Conservation (phyloP, 768 basidiomycete genomes). For the Podaxis sp. region DNA sequence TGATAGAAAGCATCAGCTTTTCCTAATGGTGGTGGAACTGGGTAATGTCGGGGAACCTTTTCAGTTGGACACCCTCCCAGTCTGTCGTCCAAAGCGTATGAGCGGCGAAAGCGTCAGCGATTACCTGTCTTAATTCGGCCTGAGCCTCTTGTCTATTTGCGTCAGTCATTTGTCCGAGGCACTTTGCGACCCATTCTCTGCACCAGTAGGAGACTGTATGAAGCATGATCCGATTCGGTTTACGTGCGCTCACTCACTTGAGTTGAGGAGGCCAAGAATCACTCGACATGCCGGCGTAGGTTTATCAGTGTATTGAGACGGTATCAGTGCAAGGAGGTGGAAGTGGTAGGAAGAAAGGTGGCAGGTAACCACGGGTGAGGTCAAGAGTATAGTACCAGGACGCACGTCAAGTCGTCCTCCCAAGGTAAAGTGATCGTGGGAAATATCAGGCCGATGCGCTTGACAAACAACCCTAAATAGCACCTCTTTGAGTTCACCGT, state of each 20-base stretch:
- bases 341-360: neutral
- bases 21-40: neutral
- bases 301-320: neutral
- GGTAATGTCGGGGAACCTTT: constrained; percentile 55
- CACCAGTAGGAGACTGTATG: neutral
- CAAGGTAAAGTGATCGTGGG: neutral
- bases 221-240: neutral
- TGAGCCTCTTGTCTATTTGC: constrained; percentile 86
- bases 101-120: constrained; percentile 86
- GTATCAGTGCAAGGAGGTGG: neutral
- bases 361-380: neutral
- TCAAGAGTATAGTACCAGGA: neutral
- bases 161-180: constrained; percentile 89
- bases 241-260: constrained; percentile 47
- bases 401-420: neutral
- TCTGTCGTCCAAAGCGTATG: constrained; percentile 91
- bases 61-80: constrained; percentile 85
- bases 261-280: constrained; percentile 81
- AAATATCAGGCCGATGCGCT: neutral
- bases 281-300: constrained; percentile 53
- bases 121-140: constrained; percentile 94
- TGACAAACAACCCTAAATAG: constrained; percentile 3
- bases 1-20: constrained; percentile 16
- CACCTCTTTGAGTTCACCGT: neutral
- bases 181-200: constrained; percentile 95